Conservation (phyloP, 169 alveolate species). For the Cryptosporidium sp. region DNA sequence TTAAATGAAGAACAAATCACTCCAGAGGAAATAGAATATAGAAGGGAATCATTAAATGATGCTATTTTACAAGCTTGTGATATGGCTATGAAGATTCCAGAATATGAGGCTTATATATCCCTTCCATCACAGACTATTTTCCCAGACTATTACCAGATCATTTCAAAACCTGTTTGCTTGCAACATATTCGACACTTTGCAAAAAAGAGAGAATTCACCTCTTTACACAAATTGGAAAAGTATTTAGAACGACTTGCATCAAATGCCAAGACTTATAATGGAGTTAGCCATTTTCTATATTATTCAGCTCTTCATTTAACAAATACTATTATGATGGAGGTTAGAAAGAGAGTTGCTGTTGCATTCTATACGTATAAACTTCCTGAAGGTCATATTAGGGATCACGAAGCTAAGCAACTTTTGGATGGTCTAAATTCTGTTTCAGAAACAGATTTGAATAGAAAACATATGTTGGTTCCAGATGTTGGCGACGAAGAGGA, state of each 20-base stretch:
- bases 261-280: slow-evolving; percentile 61
- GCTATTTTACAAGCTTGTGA: slow-evolving; percentile 63
- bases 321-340: slow-evolving; percentile 52
- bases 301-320: slow-evolving; percentile 71
- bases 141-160: slow-evolving; percentile 66
- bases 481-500: slow-evolving; percentile 75
- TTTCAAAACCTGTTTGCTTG: slow-evolving; percentile 60
- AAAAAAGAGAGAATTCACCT: slow-evolving; percentile 59
- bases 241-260: slow-evolving; percentile 65
- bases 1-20: slow-evolving; percentile 43
- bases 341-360: slow-evolving; percentile 61
- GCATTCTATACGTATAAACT: slow-evolving; percentile 62
- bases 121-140: slow-evolving; percentile 40
- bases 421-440: slow-evolving; percentile 67
- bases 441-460: slow-evolving; percentile 45
- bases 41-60: slow-evolving; percentile 42
- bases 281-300: slow-evolving; percentile 37
- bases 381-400: slow-evolving; percentile 72
- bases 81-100: slow-evolving; percentile 46
- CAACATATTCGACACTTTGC: slow-evolving; percentile 67
- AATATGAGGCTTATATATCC: slow-evolving; percentile 52
- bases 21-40: slow-evolving; percentile 60
- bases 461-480: slow-evolving; percentile 71
- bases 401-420: slow-evolving; percentile 66
- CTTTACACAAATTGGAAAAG: slow-evolving; percentile 62